phyloP scores from a whole-genome alignment of 2,329 filamentous ascomycete species.

The Calonectria pseudoreteaudii region DNA sequence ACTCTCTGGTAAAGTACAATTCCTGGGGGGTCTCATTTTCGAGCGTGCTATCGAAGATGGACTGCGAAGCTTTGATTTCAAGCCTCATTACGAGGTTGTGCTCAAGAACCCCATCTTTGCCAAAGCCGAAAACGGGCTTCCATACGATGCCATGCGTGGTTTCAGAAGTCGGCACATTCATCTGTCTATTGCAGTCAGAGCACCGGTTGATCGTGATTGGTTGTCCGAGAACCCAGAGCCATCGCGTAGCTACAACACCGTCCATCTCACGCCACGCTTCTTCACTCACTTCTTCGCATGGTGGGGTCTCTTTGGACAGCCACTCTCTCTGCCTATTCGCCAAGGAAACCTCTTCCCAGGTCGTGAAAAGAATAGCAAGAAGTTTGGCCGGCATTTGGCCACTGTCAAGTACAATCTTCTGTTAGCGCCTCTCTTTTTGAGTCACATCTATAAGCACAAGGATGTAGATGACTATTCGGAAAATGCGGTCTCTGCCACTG shows the following conservation, averaged over 20 bases:
- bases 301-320: conserved; percentile 96
- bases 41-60: conserved; percentile 83
- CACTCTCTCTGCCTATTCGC: conserved; percentile 93
- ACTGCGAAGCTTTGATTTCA: conserved; percentile 86
- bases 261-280: conserved; percentile 93
- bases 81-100: conserved; percentile 90
- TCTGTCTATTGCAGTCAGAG: conserved; percentile 90
- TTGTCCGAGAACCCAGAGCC: conserved; percentile 77
- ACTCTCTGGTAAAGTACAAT: conserved; percentile 93
- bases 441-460: conserved; percentile 98
- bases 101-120: conserved; percentile 84
- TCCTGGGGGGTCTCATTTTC: conserved; percentile 91
- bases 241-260: conserved; percentile 94
- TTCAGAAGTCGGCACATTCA: conserved; percentile 98
- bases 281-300: conserved; percentile 98
- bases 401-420: conserved; percentile 98
- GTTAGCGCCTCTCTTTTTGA: conserved; percentile 91
- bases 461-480: conserved; percentile 88
- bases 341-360: conserved; percentile 93
- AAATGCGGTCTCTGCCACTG: conserved; percentile 85
- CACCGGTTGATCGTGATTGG: conserved; percentile 90
- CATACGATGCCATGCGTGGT: conserved; percentile 94
- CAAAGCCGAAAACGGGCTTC: conserved; percentile 64
- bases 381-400: conserved; percentile 96
- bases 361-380: conserved; percentile 96